These are phyloP conservation scores for Ulmus americana DNA, from an alignment of 331 rosid genomes.

Conservation along the genomic window DNA sequence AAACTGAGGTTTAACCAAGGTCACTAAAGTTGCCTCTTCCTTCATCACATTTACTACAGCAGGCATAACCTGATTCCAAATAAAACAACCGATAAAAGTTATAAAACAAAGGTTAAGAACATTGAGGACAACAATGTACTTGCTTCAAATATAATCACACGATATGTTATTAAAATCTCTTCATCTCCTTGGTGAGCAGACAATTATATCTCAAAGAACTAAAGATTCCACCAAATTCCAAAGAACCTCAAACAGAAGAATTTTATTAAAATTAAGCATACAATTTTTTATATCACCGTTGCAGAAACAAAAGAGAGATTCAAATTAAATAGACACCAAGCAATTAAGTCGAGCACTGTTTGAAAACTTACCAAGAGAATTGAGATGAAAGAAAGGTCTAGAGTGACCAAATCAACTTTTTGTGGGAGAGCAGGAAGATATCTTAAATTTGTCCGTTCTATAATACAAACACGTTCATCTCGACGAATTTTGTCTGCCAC, in stretches of 20 bases:
- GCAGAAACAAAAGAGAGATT: not conserved
- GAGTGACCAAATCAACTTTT: constrained; percentile 81
- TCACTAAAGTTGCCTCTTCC: constrained; percentile 64
- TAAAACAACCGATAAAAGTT: not conserved
- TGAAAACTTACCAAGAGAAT: constrained; percentile 67
- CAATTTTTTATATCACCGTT: not conserved
- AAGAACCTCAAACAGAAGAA: not conserved
- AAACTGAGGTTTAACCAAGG: constrained; percentile 91
- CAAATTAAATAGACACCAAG: constrained; percentile 1
- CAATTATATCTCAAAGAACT: not conserved
- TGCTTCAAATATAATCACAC: not conserved
- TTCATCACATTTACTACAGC: constrained; percentile 78
- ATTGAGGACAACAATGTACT: not conserved
- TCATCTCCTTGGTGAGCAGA: not conserved
- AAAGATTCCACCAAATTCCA: not conserved
- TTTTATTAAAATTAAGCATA: not conserved
- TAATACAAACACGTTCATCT: constrained; percentile 71
- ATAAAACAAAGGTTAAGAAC: not conserved
- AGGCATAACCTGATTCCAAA: constrained; percentile 76
- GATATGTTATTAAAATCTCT: not conserved
- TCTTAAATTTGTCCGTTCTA: constrained; percentile 85
- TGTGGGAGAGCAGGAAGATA: constrained; percentile 73
- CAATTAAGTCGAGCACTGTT: constrained; percentile 7
- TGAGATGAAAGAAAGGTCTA: constrained; percentile 93
- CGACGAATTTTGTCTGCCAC: constrained; percentile 81